Conservation (phyloP, 441 rosid genomes). For the Macaranga tanarius region DNA sequence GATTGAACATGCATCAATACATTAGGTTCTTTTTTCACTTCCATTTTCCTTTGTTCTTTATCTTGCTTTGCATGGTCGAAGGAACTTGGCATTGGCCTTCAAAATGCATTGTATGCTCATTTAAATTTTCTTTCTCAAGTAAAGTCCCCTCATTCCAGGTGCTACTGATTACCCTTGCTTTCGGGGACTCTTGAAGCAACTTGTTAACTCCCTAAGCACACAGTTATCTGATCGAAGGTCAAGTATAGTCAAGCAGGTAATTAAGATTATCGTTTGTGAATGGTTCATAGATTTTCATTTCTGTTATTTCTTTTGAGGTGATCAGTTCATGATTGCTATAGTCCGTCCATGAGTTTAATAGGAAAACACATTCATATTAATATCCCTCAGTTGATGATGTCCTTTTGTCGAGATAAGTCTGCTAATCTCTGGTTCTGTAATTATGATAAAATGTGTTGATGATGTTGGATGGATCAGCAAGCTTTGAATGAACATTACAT, state of each 20-base stretch:
- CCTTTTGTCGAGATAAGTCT: background rate
- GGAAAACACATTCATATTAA: background rate
- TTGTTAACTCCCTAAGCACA: constrained; percentile 75
- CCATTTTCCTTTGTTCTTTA: background rate
- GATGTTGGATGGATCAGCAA: background rate
- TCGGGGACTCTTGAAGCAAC: constrained; percentile 91
- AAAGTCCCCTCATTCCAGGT: constrained; percentile 50
- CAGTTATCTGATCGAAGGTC: constrained; percentile 97
- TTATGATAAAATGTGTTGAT: background rate
- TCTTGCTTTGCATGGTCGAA: background rate
- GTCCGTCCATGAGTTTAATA: background rate
- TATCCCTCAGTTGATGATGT: background rate
- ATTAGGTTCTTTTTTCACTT: background rate
- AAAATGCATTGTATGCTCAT: background rate
- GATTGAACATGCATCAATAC: background rate
- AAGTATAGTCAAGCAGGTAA: constrained; percentile 94
- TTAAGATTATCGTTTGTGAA: constrained; percentile 20
- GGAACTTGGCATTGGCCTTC: background rate
- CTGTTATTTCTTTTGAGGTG: constrained; percentile 2
- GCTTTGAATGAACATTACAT: background rate
- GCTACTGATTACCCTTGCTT: constrained; percentile 81
- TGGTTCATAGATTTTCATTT: constrained; percentile 5
- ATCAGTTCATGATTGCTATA: background rate
- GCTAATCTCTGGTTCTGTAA: background rate
- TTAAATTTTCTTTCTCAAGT: background rate